These are phyloP conservation scores for Naganishia sp. DNA, from an alignment of 1,284 basidiomycete genomes.

Conservation along the genomic window DNA sequence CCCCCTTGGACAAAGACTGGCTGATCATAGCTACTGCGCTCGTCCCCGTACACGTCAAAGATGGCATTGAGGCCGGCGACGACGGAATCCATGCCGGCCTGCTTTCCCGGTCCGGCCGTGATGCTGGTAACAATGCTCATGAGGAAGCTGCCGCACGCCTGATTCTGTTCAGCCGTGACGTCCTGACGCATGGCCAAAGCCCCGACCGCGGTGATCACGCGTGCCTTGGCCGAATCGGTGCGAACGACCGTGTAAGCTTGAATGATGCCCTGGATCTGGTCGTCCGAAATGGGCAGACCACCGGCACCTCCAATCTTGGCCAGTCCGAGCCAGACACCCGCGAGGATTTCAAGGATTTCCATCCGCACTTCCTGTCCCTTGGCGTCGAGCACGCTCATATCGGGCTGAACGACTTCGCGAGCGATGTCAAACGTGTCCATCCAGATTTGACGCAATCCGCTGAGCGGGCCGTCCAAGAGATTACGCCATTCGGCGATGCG, in stretches of 20 bases:
- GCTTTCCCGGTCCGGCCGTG: slow-evolving; percentile 23
- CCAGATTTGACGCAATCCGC: slow-evolving; percentile 58
- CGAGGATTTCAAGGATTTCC: slow-evolving; percentile 50
- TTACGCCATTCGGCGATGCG: slow-evolving; percentile 34
- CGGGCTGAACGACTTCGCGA: slow-evolving; percentile 46
- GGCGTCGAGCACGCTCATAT: slow-evolving; percentile 38
- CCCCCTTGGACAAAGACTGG: slow-evolving; percentile 68
- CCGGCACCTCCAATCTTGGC: slow-evolving; percentile 44
- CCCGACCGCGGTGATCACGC: slow-evolving; percentile 78
- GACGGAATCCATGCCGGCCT: slow-evolving; percentile 45
- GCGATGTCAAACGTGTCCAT: slow-evolving; percentile 77
- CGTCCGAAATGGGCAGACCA: slow-evolving; percentile 40
- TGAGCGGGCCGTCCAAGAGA: slow-evolving; percentile 59
- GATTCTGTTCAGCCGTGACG: slow-evolving; percentile 67
- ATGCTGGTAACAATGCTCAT: slow-evolving; percentile 35
- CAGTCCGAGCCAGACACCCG: slow-evolving; percentile 55
- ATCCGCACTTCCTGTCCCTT: slow-evolving; percentile 52
- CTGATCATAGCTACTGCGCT: slow-evolving; percentile 74
- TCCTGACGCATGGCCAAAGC: slow-evolving; percentile 70
- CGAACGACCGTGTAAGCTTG: slow-evolving; percentile 63
- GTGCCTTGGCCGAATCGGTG: slow-evolving; percentile 65
- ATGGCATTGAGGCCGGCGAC: slow-evolving; percentile 81
- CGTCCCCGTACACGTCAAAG: slow-evolving; percentile 95
- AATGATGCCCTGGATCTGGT: slow-evolving; percentile 68
- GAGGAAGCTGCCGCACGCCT: slow-evolving; percentile 55